Evolutionary conservation across 2,329 filamentous ascomycete genomes (phyloP).

Genomic region (Neoscytalidium dimidiatum): DNA sequence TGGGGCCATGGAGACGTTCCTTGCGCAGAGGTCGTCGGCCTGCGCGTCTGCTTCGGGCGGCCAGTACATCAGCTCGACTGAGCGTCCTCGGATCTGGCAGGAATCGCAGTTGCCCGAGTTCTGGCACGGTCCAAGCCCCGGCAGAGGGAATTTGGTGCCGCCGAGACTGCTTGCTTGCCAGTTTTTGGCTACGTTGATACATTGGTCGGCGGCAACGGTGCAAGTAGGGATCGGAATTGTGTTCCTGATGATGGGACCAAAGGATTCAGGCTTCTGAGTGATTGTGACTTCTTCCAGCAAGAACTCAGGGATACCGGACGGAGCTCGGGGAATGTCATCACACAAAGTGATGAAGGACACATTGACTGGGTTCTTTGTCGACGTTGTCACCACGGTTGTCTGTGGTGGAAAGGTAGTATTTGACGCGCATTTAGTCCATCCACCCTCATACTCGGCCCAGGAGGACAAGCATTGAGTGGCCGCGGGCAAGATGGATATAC

Average conservation of each 20-base stretch:
- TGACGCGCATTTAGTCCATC: not conserved
- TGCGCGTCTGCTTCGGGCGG: not conserved
- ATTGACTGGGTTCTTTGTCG: not conserved
- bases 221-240: not conserved
- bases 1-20: not conserved
- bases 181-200: not conserved
- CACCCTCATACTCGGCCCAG: not conserved
- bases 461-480: not conserved
- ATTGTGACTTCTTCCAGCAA: not conserved
- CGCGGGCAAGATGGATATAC: not conserved
- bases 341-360: not conserved
- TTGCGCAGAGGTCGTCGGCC: not conserved
- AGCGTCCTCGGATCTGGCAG: not conserved
- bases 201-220: not conserved
- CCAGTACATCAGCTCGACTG: constrained; percentile 2
- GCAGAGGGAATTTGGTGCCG: not conserved
- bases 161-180: not conserved
- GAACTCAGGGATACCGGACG: not conserved
- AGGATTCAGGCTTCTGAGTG: not conserved
- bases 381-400: not conserved
- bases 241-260: not conserved
- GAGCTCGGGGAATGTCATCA: not conserved
- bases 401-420: not conserved
- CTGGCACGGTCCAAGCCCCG: not conserved
- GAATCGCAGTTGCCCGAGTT: not conserved